Conservation (phyloP, 2,329 filamentous ascomycete species). For the Hypoxylon sp. region DNA sequence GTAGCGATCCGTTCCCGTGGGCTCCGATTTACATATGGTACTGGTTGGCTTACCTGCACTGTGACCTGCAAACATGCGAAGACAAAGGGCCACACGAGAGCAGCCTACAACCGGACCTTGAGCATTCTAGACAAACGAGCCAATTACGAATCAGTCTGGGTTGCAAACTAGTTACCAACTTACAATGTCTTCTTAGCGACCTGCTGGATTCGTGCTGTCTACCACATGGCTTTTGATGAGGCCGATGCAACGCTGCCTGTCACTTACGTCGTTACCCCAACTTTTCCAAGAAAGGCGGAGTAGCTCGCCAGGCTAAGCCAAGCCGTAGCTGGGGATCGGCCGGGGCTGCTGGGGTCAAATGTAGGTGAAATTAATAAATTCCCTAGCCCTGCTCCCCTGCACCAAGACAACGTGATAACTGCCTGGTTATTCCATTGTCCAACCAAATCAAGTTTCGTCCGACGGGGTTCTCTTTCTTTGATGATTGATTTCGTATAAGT, state of each 20-base stretch:
- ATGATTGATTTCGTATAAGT: slow-evolving; percentile 45
- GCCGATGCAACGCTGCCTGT: slow-evolving; percentile 33
- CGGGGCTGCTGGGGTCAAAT: slow-evolving; percentile 30
- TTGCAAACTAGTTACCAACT: slow-evolving; percentile 21
- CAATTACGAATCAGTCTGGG: slow-evolving; percentile 19
- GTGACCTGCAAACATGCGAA: slow-evolving; percentile 40
- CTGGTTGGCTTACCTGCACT: slow-evolving; percentile 20
- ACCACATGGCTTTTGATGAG: slow-evolving; percentile 39
- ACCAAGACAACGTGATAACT: slow-evolving; percentile 37
- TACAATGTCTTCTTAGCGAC: slow-evolving; percentile 22
- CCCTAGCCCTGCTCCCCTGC: slow-evolving; percentile 38
- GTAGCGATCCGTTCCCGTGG: slow-evolving; percentile 29
- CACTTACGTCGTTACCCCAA: slow-evolving; percentile 46
- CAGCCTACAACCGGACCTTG: slow-evolving; percentile 19
- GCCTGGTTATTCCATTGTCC: slow-evolving; percentile 37
- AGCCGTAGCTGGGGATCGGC: slow-evolving; percentile 33
- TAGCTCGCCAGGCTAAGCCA: slow-evolving; percentile 38
- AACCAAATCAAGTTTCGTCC: slow-evolving; percentile 39
- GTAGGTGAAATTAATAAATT: slow-evolving; percentile 46
- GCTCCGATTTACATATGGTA: slow-evolving; percentile 18
- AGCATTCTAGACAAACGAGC: slow-evolving; percentile 24
- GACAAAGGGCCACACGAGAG: slow-evolving; percentile 21
- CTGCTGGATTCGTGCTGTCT: slow-evolving; percentile 35
- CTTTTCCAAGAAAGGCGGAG: slow-evolving; percentile 52
- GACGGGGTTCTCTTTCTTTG: slow-evolving; percentile 36